phyloP scores from a whole-genome alignment of 2,329 filamentous ascomycete genomes.

The Cladobotryum mycophilum region DNA sequence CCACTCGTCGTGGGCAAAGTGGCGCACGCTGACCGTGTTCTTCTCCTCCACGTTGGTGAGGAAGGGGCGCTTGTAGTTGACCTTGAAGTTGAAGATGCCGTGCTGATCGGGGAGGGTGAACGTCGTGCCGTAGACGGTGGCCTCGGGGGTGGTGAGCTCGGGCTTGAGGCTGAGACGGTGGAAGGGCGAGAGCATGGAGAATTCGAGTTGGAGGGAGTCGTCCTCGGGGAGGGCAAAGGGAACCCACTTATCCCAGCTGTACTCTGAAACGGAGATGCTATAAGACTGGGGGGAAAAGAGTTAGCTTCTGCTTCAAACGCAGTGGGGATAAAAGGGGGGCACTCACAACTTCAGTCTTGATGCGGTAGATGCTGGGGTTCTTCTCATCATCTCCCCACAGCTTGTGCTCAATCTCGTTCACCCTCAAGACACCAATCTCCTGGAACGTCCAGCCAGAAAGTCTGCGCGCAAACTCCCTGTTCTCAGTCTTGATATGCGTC shows the following conservation, averaged over 20 bases:
- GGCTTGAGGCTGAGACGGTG: conserved; percentile 72
- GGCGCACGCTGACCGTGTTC: conserved; percentile 85
- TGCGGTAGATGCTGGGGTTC: conserved; percentile 85
- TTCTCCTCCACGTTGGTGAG: conserved; percentile 87
- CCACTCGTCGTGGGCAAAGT: conserved; percentile 97
- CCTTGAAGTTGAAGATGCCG: conserved; percentile 96
- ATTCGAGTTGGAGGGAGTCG: conserved; percentile 87
- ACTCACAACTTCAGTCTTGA: conserved; percentile 95
- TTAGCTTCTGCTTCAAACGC: too few relatives aligned
- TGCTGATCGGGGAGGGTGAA: conserved; percentile 94
- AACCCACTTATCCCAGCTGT: conserved; percentile 63
- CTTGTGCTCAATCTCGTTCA: conserved; percentile 77
- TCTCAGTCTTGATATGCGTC: conserved; percentile 58
- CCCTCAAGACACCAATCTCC: conserved; percentile 82
- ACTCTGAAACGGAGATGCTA: conserved; percentile 84
- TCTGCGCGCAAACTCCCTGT: conserved; percentile 78
- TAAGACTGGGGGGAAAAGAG: conserved; percentile 54
- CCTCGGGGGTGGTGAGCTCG: conserved; percentile 52
- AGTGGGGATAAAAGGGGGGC: not conserved
- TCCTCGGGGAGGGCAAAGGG: conserved; percentile 64
- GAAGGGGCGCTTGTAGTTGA: conserved; percentile 97
- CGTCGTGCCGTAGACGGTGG: conserved; percentile 64
- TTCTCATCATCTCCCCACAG: conserved; percentile 48
- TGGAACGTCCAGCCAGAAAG: conserved; percentile 95
- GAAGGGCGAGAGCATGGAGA: conserved; percentile 98